A percentile compares a stretch with the other conserved stretches of the same genome.
These are phyloP conservation scores for Fomitopsis pulvina DNA, from an alignment of 768 basidiomycete genomes.

Conservation along the genomic window DNA sequence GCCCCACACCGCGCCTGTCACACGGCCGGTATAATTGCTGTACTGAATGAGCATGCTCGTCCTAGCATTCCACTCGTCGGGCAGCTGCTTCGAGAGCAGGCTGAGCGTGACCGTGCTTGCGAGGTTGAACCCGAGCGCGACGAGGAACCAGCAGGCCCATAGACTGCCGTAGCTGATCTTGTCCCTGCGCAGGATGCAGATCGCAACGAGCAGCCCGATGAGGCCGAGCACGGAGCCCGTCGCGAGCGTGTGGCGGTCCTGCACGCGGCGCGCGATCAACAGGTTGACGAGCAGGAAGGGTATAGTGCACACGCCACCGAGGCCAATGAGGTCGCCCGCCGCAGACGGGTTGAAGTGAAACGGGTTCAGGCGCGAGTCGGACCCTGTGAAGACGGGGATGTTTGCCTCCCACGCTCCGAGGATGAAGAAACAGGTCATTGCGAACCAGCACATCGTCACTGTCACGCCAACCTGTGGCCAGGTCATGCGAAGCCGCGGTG, in stretches of 20 bases:
- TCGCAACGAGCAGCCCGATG: constrained; percentile 44
- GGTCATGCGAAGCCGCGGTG: constrained; percentile 5
- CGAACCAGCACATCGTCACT: constrained; percentile 62
- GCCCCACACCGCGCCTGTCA: constrained; percentile 62
- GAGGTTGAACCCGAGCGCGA: constrained; percentile 69
- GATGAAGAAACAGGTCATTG: constrained; percentile 65
- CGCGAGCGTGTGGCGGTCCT: constrained; percentile 55
- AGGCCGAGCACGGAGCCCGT: constrained; percentile 45
- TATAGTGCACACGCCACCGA: constrained; percentile 54
- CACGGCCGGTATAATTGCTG: constrained; percentile 60
- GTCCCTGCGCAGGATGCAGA: constrained; percentile 35
- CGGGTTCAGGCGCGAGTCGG: constrained; percentile 18
- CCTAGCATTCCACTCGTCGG: constrained; percentile 50
- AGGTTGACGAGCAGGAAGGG: constrained; percentile 64
- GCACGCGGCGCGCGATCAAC: constrained; percentile 46
- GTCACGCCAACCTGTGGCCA: constrained; percentile 44
- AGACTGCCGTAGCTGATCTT: constrained; percentile 42
- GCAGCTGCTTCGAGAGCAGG: constrained; percentile 62
- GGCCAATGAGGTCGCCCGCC: constrained; percentile 65
- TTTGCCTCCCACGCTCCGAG: constrained; percentile 67
- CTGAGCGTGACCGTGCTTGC: constrained; percentile 65
- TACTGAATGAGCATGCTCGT: constrained; percentile 61
- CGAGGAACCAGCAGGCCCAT: constrained; percentile 44
- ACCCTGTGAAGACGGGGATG: constrained; percentile 50
- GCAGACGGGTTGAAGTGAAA: constrained; percentile 55